Percentiles rank a stretch among this genome's conserved stretches.
These are phyloP conservation scores for Penicillium lividum DNA, from an alignment of 495 filamentous ascomycete genomes.

Conservation along the genomic window DNA sequence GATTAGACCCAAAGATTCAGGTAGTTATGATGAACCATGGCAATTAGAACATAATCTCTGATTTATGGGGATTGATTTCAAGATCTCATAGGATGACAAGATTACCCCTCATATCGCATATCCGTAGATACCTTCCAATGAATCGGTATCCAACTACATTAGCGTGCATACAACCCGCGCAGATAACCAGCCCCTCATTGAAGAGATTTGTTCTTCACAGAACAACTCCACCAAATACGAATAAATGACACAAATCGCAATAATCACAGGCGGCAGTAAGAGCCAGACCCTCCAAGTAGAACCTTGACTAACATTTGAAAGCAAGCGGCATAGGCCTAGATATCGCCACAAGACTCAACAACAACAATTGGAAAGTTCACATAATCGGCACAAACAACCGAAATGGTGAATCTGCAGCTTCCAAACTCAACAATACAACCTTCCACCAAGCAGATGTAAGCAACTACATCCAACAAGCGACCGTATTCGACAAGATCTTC, in stretches of 20 bases:
- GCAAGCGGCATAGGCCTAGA: conserved; percentile 28
- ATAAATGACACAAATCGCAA: conserved; percentile 8
- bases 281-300: neutral
- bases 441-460: conserved; percentile 23
- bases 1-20: too few species aligned
- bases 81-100: too few species aligned
- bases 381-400: conserved; percentile 19
- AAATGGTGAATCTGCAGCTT: conserved; percentile 13
- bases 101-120: neutral
- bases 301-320: neutral
- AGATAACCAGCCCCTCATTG: neutral
- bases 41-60: too few species aligned
- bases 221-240: neutral
- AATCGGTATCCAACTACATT: neutral
- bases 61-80: too few species aligned
- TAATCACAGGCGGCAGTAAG: conserved; percentile 23
- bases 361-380: conserved; percentile 21
- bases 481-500: conserved; percentile 15
- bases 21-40: too few species aligned
- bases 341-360: conserved; percentile 18
- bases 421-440: conserved; percentile 2
- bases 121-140: neutral
- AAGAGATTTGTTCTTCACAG: too few species aligned
- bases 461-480: conserved; percentile 15
- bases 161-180: neutral